Evolutionary conservation across 495 filamentous ascomycete genomes (phyloP), one percentile per base, ranked within the genome.

Genomic region (Talaromyces wortmannii): DNA sequence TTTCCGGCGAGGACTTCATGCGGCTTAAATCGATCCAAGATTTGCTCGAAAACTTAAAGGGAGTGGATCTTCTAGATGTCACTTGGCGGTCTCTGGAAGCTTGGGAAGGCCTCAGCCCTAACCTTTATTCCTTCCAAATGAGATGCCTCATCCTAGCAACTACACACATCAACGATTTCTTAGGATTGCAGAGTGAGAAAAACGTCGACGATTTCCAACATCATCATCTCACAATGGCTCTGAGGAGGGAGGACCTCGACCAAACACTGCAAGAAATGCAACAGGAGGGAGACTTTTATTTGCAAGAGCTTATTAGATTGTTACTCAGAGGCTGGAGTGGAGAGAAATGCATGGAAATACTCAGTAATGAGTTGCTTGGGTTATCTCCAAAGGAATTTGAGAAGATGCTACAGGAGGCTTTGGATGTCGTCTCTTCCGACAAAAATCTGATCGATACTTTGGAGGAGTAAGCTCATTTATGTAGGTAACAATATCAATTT

Each of bases 141-240:
- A 31, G 4, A 32, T 30, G 17, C 30, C 18, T 49, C 4, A 18
- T 29, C 8, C n/a, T 7, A 32, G 15, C 47, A 49, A 15, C 31
- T 13, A 15, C 30, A 13, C 8, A 49, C 32, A 23, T 49, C 1
- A 49, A 49, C 30, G 29, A 49, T 32, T 49, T 49, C 29, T 10
- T 31, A 49, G 29, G 2, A 43, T 15, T 15, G 31, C 47, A 31
- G 17, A 48, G 1, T 0, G n/a, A 29, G 47, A 31, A 30, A 43
- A 15, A 13, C 47, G 32, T 31, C 29, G 23, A 49, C 8, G 23
- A 12, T 49, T 49, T 49, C 47, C 30, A 49, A 15, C 18, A 30
- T 49, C 47, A 49, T 49, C 47, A 49, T 49, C 47, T 49, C 47
- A 49, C 47, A 30, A 49, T 49, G 47, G 47, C 1, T 49, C 15